Conservation (phyloP, 225 moss, liverwort and hornwort genomes). For the Pseudisothecium myosuroides region DNA sequence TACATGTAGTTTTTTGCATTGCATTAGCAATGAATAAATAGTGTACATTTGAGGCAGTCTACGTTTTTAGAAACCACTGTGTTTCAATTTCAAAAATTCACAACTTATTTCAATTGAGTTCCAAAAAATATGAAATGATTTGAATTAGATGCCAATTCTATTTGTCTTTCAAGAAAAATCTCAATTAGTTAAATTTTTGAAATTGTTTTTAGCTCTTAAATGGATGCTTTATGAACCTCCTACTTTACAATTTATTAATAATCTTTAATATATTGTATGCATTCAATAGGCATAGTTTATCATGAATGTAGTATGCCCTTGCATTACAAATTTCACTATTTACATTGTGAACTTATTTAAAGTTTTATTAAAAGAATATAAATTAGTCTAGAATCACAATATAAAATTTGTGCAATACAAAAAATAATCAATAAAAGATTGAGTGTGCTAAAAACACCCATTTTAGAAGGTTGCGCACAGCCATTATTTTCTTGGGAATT, state of each 20-base stretch:
- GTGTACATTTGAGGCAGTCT: accelerated
- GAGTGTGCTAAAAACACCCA: accelerated
- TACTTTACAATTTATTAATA: background rate
- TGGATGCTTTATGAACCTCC: background rate
- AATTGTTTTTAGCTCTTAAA: background rate
- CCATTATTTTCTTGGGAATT: background rate
- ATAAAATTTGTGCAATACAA: background rate
- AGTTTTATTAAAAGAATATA: no score
- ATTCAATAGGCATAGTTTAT: background rate
- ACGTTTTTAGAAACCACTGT: background rate
- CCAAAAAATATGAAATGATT: background rate
- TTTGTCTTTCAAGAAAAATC: background rate
- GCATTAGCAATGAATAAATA: background rate
- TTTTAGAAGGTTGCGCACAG: background rate
- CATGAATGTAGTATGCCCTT: background rate
- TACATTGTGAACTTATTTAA: no score
- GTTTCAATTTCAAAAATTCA: background rate
- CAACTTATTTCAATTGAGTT: background rate
- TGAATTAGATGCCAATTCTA: background rate
- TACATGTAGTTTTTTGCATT: background rate
- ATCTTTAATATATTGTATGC: background rate
- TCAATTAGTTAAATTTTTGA: no score
- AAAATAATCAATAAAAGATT: background rate
- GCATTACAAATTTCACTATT: background rate
- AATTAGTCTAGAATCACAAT: background rate